Evolutionary conservation across 2,329 filamentous ascomycete species (phyloP).

Genomic region (Pseudofabraea citricarpa): DNA sequence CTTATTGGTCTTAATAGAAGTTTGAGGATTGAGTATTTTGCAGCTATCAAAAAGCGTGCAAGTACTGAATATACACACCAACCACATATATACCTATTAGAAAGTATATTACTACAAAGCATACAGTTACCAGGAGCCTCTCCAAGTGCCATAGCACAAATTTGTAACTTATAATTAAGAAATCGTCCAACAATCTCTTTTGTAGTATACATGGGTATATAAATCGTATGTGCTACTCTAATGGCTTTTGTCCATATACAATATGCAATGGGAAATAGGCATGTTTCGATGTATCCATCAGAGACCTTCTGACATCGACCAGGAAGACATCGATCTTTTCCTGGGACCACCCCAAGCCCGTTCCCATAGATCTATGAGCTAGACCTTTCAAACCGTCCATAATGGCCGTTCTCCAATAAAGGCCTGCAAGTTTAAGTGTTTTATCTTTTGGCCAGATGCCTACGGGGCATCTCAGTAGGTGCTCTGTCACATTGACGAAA

Average conservation of each 20-base stretch:
- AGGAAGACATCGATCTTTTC: conserved; percentile 31
- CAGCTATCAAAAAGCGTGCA: too few relatives aligned
- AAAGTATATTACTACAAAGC: too few relatives aligned
- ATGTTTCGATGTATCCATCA: conserved; percentile 29
- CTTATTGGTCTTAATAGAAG: too few relatives aligned
- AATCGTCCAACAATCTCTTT: too few relatives aligned
- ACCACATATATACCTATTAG: too few relatives aligned
- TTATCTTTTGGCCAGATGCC: conserved; percentile 46
- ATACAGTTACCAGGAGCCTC: too few relatives aligned
- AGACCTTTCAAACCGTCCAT: conserved; percentile 18
- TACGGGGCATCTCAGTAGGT: conserved; percentile 42
- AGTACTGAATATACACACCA: too few relatives aligned
- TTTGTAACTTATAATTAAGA: too few relatives aligned
- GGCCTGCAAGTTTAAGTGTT: conserved; percentile 44
- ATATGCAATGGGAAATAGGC: conserved; percentile 19
- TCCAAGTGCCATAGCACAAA: too few relatives aligned
- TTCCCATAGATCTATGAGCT: conserved; percentile 21
- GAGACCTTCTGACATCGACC: conserved; percentile 29
- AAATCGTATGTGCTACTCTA: too few relatives aligned
- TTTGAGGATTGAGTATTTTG: too few relatives aligned
- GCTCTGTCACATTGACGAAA: conserved; percentile 45
- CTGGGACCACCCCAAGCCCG: conserved; percentile 27
- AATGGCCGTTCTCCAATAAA: conserved; percentile 9
- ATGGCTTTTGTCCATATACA: conserved; percentile 1
- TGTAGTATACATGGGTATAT: too few relatives aligned